Base-by-base conservation (phyloP, 768 basidiomycete species). In the Tulasnella sp. region DNA sequence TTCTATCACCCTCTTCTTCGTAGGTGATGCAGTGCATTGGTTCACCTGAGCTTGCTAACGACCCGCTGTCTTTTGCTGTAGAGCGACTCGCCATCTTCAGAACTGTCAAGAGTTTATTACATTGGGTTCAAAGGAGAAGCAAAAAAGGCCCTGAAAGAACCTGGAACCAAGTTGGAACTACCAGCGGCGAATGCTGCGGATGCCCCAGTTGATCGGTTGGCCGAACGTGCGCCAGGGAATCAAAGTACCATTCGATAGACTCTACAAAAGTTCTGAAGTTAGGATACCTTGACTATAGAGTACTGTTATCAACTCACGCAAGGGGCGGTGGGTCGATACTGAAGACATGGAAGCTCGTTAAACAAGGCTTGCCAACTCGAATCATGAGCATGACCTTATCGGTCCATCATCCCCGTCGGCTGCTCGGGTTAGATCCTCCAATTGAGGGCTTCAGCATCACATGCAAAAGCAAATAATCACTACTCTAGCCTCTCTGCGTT, bases 131-230 rank as follows among this genome's bases (percentile, higher is more conserved):
- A 81, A 66, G 89, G 88, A 39, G 84, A 87, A 61, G 72, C 74
- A 45, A 72, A 74, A 52, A 72, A 74, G 15, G 67, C 69, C 15
- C 74, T 75, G 62, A 80, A 77, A 61, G 82, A 84, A 52, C 75
- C 70, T n/a, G 75, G 75, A 34, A 77, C 75, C 45, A 80, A 77
- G 66, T 73, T 84, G 48, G 83, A 81, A 64, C 77, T 93, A 14
- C 84, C 83, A 0, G 85, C 89, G n/a, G 82, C 82, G 3, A 77
- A 86, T 63, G 83, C 85, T 0, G 79, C 84, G 0, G 89, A 92
- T 62, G 82, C 85, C 0, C 62, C 62, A 2, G 65, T 72, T 1
- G 67, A 69, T 48, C 59, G 60, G 15, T 59, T 70, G 2, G 65
- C 65, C 15, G 70, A 72, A 62, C 69, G 68, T 57, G 61, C 64